Percentiles rank a stretch among this genome's conserved stretches.
Conservation (phyloP, 768 basidiomycete genomes). For the Auriscalpium orientale region DNA sequence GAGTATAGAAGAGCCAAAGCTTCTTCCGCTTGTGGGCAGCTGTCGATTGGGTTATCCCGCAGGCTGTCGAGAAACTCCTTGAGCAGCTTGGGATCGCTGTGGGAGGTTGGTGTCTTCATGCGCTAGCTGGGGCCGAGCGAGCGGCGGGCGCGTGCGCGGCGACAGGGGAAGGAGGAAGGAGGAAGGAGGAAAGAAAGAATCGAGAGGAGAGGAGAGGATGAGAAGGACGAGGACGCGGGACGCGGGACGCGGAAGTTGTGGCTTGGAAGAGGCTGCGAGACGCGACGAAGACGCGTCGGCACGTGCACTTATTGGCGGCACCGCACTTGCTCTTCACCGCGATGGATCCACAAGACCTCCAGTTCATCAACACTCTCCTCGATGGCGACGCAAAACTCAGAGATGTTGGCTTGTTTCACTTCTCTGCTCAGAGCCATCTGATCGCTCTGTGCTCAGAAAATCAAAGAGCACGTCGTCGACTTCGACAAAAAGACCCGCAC, state of each 20-base stretch:
- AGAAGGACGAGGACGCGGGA: too few species aligned
- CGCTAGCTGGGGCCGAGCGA: neutral
- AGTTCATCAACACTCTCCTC: slow-evolving; percentile 8
- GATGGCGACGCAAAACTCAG: slow-evolving; percentile 10
- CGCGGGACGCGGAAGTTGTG: too few species aligned
- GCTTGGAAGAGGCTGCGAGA: too few species aligned
- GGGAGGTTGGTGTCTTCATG: neutral
- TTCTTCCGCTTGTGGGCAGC: slow-evolving; percentile 37
- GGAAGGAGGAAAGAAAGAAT: too few species aligned
- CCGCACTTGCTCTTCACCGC: neutral
- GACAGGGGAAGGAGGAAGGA: too few species aligned
- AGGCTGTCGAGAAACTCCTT: slow-evolving; percentile 44
- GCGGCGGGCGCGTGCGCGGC: too few species aligned
- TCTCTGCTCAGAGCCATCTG: neutral
- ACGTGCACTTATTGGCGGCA: too few species aligned
- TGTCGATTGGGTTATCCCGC: slow-evolving; percentile 51
- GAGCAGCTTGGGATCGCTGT: slow-evolving; percentile 24
- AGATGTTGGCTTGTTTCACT: slow-evolving; percentile 5
- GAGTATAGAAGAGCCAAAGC: slow-evolving; percentile 43
- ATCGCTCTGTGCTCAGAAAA: slow-evolving; percentile 43
- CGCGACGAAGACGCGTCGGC: too few species aligned
- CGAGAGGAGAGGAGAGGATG: too few species aligned
- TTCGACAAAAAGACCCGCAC: slow-evolving; percentile 69
- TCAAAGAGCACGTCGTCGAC: slow-evolving; percentile 66
- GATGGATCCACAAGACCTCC: slow-evolving; percentile 15